Base-by-base conservation (phyloP, 208 protist genomes). In the Leishmania guyanensis region DNA sequence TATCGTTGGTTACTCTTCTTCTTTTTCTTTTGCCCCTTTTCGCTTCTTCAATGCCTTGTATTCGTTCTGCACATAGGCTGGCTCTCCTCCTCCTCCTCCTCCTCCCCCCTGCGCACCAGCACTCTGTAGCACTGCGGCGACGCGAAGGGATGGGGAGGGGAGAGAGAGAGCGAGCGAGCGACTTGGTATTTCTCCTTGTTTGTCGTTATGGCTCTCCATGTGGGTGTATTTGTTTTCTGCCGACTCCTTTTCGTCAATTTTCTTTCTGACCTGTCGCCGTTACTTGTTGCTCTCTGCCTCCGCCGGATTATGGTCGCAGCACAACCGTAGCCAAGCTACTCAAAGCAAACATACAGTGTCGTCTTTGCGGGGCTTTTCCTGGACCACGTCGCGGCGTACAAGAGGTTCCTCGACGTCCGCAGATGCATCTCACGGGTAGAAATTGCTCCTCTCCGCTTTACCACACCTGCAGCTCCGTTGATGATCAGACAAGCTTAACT, bases 121-220 rank as follows among this genome's bases (percentile, higher is more conserved):
- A 36, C 66, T 48, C 12, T 39, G 22, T n/a, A n/a, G 2, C 60
- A 66, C 60, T 22, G 29, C 36, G 12, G 60, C 3, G 22, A 36
- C 60, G 29, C n/a, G 60, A 66, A 66, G n/a, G n/a, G 22, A 22
- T 54, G 20, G 6, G 56, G 26, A 26, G n/a, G 0, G 16, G 60
- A 26, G 60, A 10, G 9, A 36, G 6, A 22, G 8, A 1, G n/a
- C n/a, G 5, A 26, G 3, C 17, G 66, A 14, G 33, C 12, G 22
- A 2, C 80, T 74, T 79, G 81, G 81, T 78, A 77, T 51, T 71
- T 51, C 17, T 66, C 80, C 64, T 83, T 56, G 22, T 46, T 64
- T 60, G 48, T 64, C 5, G 8, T 3, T 8, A 8, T 20, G 48
- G 2, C 39, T 54, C 14, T 58, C 22, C 12, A 12, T 51, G 29